A percentile compares a stretch with the other conserved stretches of the same genome.
Evolutionary conservation across 2,329 filamentous ascomycete species (phyloP).

Genomic region (Massarina eburnea): DNA sequence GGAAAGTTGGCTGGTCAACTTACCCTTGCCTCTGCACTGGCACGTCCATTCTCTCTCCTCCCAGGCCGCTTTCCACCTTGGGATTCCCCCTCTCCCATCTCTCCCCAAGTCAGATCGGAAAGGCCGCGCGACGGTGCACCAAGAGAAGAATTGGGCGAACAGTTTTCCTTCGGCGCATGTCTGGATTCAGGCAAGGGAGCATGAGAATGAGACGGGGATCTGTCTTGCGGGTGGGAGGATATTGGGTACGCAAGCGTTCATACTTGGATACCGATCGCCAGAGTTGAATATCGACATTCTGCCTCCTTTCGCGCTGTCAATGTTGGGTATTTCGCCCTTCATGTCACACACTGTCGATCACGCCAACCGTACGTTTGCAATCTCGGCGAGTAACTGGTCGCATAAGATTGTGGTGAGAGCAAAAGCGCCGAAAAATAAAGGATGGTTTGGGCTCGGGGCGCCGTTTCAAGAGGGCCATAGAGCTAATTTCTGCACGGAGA

Average conservation of each 20-base stretch:
- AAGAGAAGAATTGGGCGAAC: slow-evolving; percentile 56
- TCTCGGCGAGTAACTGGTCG: slow-evolving; percentile 43
- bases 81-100: slow-evolving; percentile 36
- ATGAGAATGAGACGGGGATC: slow-evolving; percentile 20
- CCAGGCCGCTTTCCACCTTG: slow-evolving; percentile 42
- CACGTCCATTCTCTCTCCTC: slow-evolving; percentile 53
- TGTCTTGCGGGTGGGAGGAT: slow-evolving; percentile 40
- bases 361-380: slow-evolving; percentile 41
- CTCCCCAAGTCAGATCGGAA: slow-evolving; percentile 24
- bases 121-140: slow-evolving; percentile 47
- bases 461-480: slow-evolving; percentile 52
- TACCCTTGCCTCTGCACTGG: slow-evolving; percentile 55
- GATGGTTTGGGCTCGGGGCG: slow-evolving; percentile 49
- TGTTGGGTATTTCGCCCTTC: slow-evolving; percentile 44
- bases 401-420: slow-evolving; percentile 47
- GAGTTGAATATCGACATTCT: slow-evolving; percentile 44
- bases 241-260: slow-evolving; percentile 45
- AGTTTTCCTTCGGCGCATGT: slow-evolving; percentile 49
- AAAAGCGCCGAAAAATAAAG: slow-evolving; percentile 43
- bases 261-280: slow-evolving; percentile 49
- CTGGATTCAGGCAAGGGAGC: slow-evolving; percentile 37
- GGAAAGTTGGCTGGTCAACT: slow-evolving; percentile 48
- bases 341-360: slow-evolving; percentile 47
- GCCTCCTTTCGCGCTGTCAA: slow-evolving; percentile 46
- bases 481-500: slow-evolving; percentile 49